These are phyloP conservation scores for Myochromella boudieri DNA, from an alignment of 768 basidiomycete genomes.

Conservation along the genomic window DNA sequence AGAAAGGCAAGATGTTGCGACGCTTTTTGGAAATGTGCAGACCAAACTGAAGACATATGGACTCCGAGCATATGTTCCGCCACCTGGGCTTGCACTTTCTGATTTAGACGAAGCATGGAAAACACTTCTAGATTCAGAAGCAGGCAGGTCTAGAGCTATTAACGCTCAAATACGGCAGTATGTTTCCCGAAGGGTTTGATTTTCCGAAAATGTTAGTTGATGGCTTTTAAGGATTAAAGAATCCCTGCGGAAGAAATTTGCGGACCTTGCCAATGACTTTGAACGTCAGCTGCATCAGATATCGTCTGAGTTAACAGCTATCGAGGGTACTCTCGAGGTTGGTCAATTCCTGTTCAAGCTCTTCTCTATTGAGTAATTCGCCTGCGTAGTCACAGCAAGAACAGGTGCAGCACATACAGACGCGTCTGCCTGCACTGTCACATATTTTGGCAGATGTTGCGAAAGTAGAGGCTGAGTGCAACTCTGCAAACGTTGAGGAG, in stretches of 20 bases:
- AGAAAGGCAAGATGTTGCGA: conserved; percentile 85
- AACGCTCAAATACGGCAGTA: conserved; percentile 90
- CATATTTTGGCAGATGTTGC: conserved; percentile 55
- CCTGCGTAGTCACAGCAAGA: conserved; percentile 67
- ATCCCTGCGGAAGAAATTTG: conserved; percentile 71
- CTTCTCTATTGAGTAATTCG: neutral
- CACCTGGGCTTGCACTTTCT: conserved; percentile 60
- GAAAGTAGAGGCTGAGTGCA: conserved; percentile 72
- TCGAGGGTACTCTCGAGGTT: conserved; percentile 79
- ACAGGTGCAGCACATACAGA: conserved; percentile 62
- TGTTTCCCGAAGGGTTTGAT: conserved; percentile 24
- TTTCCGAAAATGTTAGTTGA: conserved; percentile 2
- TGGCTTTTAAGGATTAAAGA: conserved; percentile 74
- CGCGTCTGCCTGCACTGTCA: conserved; percentile 64
- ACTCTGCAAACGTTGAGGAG: conserved; percentile 90
- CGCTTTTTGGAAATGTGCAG: conserved; percentile 89
- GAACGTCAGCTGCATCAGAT: conserved; percentile 65
- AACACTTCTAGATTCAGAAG: conserved; percentile 69
- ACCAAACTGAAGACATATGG: conserved; percentile 93
- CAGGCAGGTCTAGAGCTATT: conserved; percentile 73
- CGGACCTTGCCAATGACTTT: conserved; percentile 74
- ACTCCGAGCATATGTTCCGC: conserved; percentile 80
- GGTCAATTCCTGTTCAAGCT: conserved; percentile 1
- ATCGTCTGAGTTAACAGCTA: conserved; percentile 68
- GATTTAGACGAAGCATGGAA: conserved; percentile 84